Evolutionary conservation across 805 yeast genomes (phyloP), one percentile per base, ranked within the genome.

Genomic region (Schwanniomyces pseudopolymorphus): DNA sequence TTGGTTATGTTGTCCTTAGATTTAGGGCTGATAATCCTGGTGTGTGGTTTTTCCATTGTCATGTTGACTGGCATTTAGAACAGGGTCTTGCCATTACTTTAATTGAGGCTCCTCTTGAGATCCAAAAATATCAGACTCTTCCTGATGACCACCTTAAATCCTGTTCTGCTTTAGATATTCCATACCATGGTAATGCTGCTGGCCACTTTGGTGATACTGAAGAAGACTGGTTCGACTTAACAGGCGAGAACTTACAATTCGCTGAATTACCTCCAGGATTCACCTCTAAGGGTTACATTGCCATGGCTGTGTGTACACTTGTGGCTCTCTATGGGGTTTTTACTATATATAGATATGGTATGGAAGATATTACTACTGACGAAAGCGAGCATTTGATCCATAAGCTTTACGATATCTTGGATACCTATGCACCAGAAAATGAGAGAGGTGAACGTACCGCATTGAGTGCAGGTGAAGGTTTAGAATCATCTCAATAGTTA

Each of bases 1-100:
- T 87, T 62, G 90, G 97, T 1, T 84, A 88, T 72, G 78, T 90
- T 60, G 91, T 89, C 26, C 61, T 92, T 52, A 81, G 98, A 64
- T 92, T 90, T 77, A 81, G 79, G 61, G 96, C 98, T 44, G 84
- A 87, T 64, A 94, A 94, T 67, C 99, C 98, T 26, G 99, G 99
- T 74, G 91, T 91, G 38, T 92, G 98, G 99, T 81, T 84, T 67
- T 94, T 94, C 95, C 99, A 92, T 74, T 92, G 99, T 71, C 99
- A 92, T 67, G 87, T 94, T 60, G 98, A 94, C 67, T 92, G 99
- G 99, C 99, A 94, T 74, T 79, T 92, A 76, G 79, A 84, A 60
- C 98, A 94, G 75, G 99, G 99, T 61, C 79, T 92, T 58, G 96
- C 96, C 10, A 58, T 90, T 46, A 74, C 77, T 9, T 72, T 94